Percentiles rank a stretch among this genome's conserved stretches.
phyloP scores from a whole-genome alignment of 208 protist species.

The Naegleria fowleri region DNA sequence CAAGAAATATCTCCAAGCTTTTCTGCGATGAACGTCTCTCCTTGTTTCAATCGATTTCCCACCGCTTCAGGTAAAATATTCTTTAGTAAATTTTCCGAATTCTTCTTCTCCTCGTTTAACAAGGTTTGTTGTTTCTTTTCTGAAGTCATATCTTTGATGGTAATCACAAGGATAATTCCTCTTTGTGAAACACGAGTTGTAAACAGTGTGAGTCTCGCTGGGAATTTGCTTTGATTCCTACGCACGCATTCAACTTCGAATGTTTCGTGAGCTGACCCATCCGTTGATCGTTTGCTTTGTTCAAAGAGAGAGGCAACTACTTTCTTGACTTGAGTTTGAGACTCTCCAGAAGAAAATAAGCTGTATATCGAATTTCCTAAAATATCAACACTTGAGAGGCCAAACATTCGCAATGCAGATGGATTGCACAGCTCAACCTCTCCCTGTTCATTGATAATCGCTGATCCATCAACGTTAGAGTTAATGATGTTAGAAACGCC shows the following conservation, averaged over 20 bases:
- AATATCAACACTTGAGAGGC: not conserved
- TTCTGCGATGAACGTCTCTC: not conserved
- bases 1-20: not conserved
- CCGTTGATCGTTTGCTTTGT: not conserved
- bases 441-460: not conserved
- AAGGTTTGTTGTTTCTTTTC: not conserved
- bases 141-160: not conserved
- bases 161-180: not conserved
- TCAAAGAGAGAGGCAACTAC: not conserved
- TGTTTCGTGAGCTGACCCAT: not conserved
- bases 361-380: not conserved
- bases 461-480: not conserved
- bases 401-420: not conserved
- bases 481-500: not conserved
- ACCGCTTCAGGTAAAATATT: not conserved
- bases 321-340: not conserved
- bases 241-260: not conserved
- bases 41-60: not conserved
- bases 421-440: not conserved
- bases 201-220: not conserved
- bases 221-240: not conserved
- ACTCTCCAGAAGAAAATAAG: not conserved
- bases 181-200: not conserved
- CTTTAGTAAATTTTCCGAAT: not conserved
- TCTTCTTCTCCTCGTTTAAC: not conserved